These are phyloP conservation scores for Arachis hypogaea DNA, from an alignment of 306 rosid genomes.

Conservation along the genomic window DNA sequence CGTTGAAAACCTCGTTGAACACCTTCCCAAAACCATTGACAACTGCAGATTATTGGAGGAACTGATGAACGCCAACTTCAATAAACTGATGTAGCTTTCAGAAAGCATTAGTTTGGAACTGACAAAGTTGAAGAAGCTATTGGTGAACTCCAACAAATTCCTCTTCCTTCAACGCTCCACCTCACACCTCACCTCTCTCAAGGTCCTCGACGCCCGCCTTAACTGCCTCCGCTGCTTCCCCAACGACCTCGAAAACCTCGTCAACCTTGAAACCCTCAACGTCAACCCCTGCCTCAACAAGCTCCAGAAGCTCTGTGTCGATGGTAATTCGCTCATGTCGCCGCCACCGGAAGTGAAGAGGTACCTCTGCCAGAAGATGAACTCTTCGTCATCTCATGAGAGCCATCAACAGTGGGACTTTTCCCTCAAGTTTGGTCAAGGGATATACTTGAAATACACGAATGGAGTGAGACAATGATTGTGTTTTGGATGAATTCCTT, in stretches of 20 bases:
- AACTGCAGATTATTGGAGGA: constrained; percentile 91
- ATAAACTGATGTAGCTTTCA: constrained; percentile 42
- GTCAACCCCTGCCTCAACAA: constrained; percentile 57
- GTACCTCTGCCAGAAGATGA: constrained; percentile 71
- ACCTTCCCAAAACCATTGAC: constrained; percentile 74
- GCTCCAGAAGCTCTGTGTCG: constrained; percentile 50
- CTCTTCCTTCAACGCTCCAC: constrained; percentile 14
- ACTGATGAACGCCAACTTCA: constrained; percentile 78
- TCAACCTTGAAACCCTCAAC: constrained; percentile 67
- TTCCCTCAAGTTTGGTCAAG: no score
- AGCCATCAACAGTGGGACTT: no score
- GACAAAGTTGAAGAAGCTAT: constrained; percentile 63
- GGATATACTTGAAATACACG: no score
- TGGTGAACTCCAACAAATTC: constrained; percentile 80
- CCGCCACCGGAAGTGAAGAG: constrained; percentile 67
- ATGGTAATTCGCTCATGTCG: constrained; percentile 36
- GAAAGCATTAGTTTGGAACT: constrained; percentile 64
- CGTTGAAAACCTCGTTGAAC: constrained; percentile 70
- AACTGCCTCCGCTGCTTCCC: no score
- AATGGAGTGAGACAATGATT: no score
- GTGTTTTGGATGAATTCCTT: no score
- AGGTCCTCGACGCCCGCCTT: no score
- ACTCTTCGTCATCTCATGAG: background rate
- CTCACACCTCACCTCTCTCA: no score
- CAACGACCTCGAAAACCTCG: no score